phyloP scores from a whole-genome alignment of 805 yeast species.

The Kuraishia piskuri region DNA sequence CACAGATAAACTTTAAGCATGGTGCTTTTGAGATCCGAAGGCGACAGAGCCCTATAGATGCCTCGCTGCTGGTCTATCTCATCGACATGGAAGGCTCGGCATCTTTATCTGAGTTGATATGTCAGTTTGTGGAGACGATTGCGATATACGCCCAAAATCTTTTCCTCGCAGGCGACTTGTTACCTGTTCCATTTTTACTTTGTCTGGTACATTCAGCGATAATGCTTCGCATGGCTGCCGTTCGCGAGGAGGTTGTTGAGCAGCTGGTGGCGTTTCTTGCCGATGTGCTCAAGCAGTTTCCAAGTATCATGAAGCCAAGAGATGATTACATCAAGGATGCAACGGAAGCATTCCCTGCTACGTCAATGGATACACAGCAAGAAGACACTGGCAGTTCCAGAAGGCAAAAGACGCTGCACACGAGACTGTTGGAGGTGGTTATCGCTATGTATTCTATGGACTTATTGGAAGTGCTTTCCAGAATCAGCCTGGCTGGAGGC shows the following conservation, averaged over 20 bases:
- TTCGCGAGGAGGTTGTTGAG: slow-evolving; percentile 28
- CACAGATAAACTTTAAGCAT: slow-evolving; percentile 18
- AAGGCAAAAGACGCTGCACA: slow-evolving; percentile 30
- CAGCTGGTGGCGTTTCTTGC: slow-evolving; percentile 18
- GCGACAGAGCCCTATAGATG: slow-evolving; percentile 18
- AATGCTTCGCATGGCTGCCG: slow-evolving; percentile 56
- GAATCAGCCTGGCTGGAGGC: slow-evolving; percentile 15
- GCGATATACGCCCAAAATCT: slow-evolving; percentile 18
- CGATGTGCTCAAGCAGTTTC: slow-evolving; percentile 15
- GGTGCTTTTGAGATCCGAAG: slow-evolving; percentile 19
- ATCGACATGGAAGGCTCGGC: slow-evolving; percentile 30
- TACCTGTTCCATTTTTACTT: slow-evolving; percentile 52
- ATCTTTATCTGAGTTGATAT: slow-evolving; percentile 41
- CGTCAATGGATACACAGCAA: slow-evolving; percentile 6
- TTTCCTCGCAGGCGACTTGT: slow-evolving; percentile 10
- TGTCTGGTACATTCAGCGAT: slow-evolving; percentile 48
- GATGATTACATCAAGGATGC: slow-evolving; percentile 9
- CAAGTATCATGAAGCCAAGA: slow-evolving; percentile 16
- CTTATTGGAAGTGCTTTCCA: slow-evolving; percentile 39
- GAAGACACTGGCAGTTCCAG: slow-evolving; percentile 10
- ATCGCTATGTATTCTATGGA: slow-evolving; percentile 45
- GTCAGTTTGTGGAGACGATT: slow-evolving; percentile 30
- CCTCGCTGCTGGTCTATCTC: slow-evolving; percentile 31
- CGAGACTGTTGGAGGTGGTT: slow-evolving; percentile 40
- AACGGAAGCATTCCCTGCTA: slow-evolving; percentile 2